Conservation (phyloP, 2,329 filamentous ascomycete genomes). For the Ascochyta rabiei region DNA sequence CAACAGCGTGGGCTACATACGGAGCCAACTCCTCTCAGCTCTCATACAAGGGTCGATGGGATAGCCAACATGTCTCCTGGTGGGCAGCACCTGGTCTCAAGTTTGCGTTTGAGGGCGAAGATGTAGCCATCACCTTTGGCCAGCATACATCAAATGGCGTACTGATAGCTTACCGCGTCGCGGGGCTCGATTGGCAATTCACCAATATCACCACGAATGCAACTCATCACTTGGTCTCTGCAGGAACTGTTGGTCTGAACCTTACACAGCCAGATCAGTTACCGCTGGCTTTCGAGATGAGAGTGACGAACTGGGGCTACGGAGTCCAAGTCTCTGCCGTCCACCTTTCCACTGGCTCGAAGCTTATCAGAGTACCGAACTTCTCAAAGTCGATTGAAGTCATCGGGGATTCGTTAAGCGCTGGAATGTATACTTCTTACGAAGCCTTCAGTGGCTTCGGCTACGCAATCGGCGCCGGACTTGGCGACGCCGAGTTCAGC, state of each 20-base stretch:
- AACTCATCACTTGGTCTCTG: constrained; percentile 62
- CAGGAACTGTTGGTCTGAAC: constrained; percentile 54
- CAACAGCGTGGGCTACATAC: constrained; percentile 55
- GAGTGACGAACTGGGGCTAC: constrained; percentile 65
- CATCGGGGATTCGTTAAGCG: constrained; percentile 57
- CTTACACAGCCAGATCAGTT: constrained; percentile 50
- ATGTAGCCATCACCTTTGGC: constrained; percentile 62
- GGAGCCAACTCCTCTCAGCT: constrained; percentile 60
- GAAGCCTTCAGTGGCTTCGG: constrained; percentile 64
- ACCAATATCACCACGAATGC: constrained; percentile 64
- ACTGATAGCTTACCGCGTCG: constrained; percentile 64
- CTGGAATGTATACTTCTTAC: constrained; percentile 64
- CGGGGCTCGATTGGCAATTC: constrained; percentile 65
- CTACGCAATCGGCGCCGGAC: constrained; percentile 61
- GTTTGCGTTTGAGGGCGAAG: constrained; percentile 61
- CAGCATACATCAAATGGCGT: constrained; percentile 56
- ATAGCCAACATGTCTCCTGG: constrained; percentile 65
- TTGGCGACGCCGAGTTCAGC: constrained; percentile 64
- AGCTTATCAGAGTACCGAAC: constrained; percentile 52
- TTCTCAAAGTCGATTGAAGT: constrained; percentile 51
- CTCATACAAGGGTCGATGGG: constrained; percentile 68
- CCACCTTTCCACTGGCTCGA: constrained; percentile 54
- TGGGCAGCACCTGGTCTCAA: constrained; percentile 64
- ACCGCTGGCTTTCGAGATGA: constrained; percentile 61
- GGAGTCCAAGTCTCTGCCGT: constrained; percentile 63